Percentiles rank a stretch among this genome's conserved stretches.
phyloP scores from a whole-genome alignment of 139 green algal genomes.

The Ulvella scutata region DNA sequence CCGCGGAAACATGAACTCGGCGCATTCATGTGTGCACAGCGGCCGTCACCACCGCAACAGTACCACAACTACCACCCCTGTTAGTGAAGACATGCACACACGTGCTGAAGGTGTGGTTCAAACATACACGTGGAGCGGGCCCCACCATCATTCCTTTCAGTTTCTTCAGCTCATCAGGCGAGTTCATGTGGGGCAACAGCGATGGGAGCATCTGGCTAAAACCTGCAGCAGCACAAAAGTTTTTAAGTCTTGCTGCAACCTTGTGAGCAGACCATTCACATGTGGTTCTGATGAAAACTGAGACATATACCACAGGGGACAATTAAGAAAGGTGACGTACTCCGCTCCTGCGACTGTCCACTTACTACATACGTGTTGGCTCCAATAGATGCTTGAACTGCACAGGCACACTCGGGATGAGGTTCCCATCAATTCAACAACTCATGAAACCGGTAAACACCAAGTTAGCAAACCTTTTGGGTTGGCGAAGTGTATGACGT shows the following conservation, averaged over 20 bases:
- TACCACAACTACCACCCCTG: no score
- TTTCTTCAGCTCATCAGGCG: neutral
- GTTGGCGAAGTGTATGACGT: conserved; percentile 89
- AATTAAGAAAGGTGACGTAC: conserved; percentile 21
- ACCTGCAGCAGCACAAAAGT: conserved; percentile 12
- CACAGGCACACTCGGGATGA: neutral
- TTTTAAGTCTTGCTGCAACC: conserved; percentile 26
- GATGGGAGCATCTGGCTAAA: conserved; percentile 34
- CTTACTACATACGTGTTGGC: conserved; percentile 99
- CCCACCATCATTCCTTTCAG: neutral
- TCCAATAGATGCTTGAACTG: conserved; percentile 96
- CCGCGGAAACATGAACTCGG: no score
- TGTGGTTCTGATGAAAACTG: neutral
- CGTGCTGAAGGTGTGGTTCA: neutral
- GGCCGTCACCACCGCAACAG: no score
- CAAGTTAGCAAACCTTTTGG: conserved; percentile 60
- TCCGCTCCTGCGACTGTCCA: conserved; percentile 71
- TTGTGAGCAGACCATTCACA: neutral
- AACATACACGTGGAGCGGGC: neutral
- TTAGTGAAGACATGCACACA: no score
- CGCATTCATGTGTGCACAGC: no score
- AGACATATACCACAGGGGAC: neutral
- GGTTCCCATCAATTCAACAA: neutral
- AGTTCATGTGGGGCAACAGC: conserved; percentile 27
- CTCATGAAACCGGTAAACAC: neutral